Base-by-base conservation (phyloP, 306 rosid species). In the Dicorynia guianensis region DNA sequence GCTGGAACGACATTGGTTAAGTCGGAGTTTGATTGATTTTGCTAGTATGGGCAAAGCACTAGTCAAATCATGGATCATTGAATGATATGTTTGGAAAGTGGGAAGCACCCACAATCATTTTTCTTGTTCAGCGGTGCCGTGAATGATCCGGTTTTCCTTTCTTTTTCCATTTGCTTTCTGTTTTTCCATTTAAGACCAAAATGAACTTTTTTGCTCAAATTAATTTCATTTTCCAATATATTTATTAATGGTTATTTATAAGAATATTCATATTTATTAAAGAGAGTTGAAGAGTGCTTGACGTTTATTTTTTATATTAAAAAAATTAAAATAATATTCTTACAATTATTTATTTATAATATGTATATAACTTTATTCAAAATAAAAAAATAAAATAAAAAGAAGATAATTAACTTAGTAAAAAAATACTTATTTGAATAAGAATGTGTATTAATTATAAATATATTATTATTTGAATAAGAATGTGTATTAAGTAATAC, bases 81-180 rank as follows among this genome's bases (percentile, higher is more conserved):
- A 78, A 72, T 68, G 46, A 1, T 56, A 67, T 76, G 85, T 71
- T 85, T 49, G 50, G 35, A 72, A 76, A 54, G 72, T 79, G 80
- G 85, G 86, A 82, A 33, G 75, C 89, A 82, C 74, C 50, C 48
- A 63, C 36, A 55, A 62, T 78, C 54, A 55, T 74, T 44, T 12
- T 38, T 25, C 11, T 56, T 30, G 69, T 70, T 38, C 10, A 30
- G 4, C 3, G n/a, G 56, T 81, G 76, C 68, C 76, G 54, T 77
- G 76, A 58, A 68, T 80, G 76, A 42, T 57, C 61, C 3, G 40
- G 35, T 44, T 64, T 4, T 38, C 47, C 6, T 4, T 20, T 11
- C 6, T 4, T 20, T 11, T 12, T n/a, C 20, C 15, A 17, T 12
- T 70, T 64, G 33, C 44, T 7, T 8, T 4, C 39, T 25, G 6